Evolutionary conservation across 768 basidiomycete genomes (phyloP).

Genomic region (Lyophyllum atratum): DNA sequence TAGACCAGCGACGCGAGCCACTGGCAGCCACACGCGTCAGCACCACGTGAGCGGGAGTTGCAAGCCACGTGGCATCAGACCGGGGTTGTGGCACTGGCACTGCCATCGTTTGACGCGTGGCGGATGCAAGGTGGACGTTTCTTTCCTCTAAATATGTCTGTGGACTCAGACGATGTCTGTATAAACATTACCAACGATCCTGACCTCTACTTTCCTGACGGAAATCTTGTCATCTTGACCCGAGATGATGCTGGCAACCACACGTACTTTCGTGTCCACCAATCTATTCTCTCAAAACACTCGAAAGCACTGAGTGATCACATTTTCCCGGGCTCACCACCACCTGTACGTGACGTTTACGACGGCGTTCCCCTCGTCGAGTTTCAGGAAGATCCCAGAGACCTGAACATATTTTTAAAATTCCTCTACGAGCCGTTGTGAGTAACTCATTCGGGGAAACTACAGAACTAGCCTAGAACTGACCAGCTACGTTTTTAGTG

Average conservation of each 20-base stretch:
- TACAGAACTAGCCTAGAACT: conserved; percentile 1
- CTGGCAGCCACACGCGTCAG: no score
- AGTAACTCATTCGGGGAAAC: conserved; percentile 3
- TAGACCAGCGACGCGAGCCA: no score
- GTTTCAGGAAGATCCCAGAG: conserved; percentile 26
- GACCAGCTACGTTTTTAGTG: conserved; percentile 21
- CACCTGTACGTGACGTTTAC: conserved; percentile 19
- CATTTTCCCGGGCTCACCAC: conserved; percentile 17
- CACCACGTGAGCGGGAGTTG: no score
- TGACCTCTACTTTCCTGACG: conserved; percentile 26
- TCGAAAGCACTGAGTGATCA: conserved; percentile 27
- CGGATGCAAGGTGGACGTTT: neutral
- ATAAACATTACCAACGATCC: conserved; percentile 27
- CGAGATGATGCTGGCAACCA: conserved; percentile 25
- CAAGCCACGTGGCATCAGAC: no score
- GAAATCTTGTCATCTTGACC: conserved; percentile 26
- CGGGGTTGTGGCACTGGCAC: no score
- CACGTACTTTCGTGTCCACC: conserved; percentile 27
- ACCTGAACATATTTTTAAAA: conserved; percentile 26
- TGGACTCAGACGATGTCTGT: conserved; percentile 21
- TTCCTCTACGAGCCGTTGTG: conserved; percentile 29
- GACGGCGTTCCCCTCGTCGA: conserved; percentile 27
- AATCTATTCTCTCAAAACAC: conserved; percentile 28
- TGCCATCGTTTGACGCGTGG: neutral
- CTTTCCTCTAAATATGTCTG: conserved; percentile 21